A percentile compares a stretch with the other conserved stretches of the same genome.
Evolutionary conservation across 306 rosid genomes (phyloP).

Genomic region (Dalbergia cultrata): DNA sequence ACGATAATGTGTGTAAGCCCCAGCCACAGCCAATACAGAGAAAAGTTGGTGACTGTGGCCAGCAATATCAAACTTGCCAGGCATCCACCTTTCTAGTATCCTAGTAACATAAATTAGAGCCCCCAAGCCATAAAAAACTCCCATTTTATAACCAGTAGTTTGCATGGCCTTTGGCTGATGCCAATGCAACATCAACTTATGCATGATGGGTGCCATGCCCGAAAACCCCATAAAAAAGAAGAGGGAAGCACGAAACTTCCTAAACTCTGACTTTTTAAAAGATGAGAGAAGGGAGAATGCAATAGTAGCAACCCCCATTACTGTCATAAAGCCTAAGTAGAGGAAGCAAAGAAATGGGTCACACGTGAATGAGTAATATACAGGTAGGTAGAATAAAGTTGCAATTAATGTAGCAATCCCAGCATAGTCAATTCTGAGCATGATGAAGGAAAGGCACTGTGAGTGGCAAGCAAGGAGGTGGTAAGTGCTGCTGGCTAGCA

Average conservation of each 20-base stretch:
- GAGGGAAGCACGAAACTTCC: constrained; percentile 61
- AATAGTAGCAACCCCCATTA: constrained; percentile 56
- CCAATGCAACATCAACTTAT: constrained; percentile 55
- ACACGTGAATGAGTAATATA: constrained; percentile 77
- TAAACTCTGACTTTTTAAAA: constrained; percentile 55
- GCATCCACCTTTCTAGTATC: constrained; percentile 72
- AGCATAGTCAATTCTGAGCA: constrained; percentile 69
- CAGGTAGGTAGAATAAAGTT: constrained; percentile 71
- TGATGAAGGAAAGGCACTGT: constrained; percentile 58
- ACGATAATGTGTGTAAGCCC: constrained; percentile 66
- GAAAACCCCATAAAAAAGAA: constrained; percentile 71
- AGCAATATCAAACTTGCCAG: constrained; percentile 76
- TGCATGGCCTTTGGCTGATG: constrained; percentile 57
- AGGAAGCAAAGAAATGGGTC: constrained; percentile 62
- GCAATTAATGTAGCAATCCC: constrained; percentile 68
- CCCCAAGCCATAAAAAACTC: constrained; percentile 66
- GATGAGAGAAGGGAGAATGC: constrained; percentile 59
- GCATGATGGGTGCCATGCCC: constrained; percentile 63
- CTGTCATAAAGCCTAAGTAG: constrained; percentile 65
- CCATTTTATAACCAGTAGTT: constrained; percentile 73
- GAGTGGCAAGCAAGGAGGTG: constrained; percentile 74
- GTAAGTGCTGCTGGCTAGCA: constrained; percentile 73
- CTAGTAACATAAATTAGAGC: constrained; percentile 64
- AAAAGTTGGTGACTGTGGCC: constrained; percentile 76
- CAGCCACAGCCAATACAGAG: constrained; percentile 75